Evolutionary conservation across 768 basidiomycete species (phyloP).

Genomic region (Kwoniella sp.): DNA sequence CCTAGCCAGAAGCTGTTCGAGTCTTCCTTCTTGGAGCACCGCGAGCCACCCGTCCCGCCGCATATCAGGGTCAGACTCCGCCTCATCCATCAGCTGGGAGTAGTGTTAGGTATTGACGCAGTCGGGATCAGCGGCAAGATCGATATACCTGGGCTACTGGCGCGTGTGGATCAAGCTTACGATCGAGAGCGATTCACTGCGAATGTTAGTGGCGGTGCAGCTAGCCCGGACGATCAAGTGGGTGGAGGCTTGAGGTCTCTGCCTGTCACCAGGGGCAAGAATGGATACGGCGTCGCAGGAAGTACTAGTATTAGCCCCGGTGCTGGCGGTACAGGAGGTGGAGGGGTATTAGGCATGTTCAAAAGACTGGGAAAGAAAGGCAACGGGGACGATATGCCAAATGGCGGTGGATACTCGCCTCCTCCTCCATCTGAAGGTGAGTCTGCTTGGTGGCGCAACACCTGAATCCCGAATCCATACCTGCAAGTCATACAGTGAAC

Average conservation of each 20-base stretch:
- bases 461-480: too few species aligned
- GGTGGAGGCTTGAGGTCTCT: conserved; percentile 7
- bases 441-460: not conserved
- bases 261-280: conserved; percentile 1
- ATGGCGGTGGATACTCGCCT: not conserved
- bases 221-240: not conserved
- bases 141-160: conserved; percentile 42
- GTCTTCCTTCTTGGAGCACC: conserved; percentile 21
- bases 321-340: not conserved
- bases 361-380: conserved; percentile 28
- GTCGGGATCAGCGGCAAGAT: conserved; percentile 31
- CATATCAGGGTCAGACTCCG: conserved; percentile 41
- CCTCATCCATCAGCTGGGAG: conserved; percentile 37
- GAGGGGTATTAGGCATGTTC: conserved; percentile 39
- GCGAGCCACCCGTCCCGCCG: conserved; percentile 36
- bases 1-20: conserved; percentile 19
- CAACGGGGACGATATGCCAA: not conserved
- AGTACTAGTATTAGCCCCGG: not conserved
- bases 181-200: conserved; percentile 19
- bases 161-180: conserved; percentile 43
- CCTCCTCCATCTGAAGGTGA: conserved; percentile 3
- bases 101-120: conserved; percentile 37
- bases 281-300: not conserved
- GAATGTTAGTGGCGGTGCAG: not conserved
- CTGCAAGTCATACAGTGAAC: too few species aligned